Percentiles rank a stretch among this genome's conserved stretches.
phyloP scores from a whole-genome alignment of 1,284 basidiomycete genomes.

The Mycocalia duriaeana region DNA sequence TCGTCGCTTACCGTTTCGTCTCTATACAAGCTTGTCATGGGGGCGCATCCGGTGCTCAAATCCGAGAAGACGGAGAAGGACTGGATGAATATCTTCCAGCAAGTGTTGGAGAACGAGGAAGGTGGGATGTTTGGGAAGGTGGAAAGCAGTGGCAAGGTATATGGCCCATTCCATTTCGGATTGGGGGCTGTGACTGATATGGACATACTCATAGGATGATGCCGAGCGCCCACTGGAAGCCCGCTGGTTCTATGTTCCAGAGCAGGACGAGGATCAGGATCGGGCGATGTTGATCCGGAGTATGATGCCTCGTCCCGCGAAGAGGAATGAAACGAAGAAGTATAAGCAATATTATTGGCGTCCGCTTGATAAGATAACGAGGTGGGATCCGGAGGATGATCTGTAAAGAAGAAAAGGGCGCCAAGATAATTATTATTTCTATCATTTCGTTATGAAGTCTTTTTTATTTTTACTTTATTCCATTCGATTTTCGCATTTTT shows the following conservation, averaged over 20 bases:
- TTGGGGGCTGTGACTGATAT: neutral
- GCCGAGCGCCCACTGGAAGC: conserved; percentile 50
- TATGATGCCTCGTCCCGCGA: conserved; percentile 70
- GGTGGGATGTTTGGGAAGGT: conserved; percentile 69
- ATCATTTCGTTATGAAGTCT: too few species aligned
- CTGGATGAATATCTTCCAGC: conserved; percentile 45
- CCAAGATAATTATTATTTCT: too few species aligned
- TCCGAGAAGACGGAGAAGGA: conserved; percentile 37
- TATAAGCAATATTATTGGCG: conserved; percentile 79
- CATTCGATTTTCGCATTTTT: too few species aligned
- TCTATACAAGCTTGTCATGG: conserved; percentile 47
- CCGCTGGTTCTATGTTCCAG: conserved; percentile 75
- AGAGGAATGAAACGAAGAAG: conserved; percentile 70
- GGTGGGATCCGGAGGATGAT: conserved; percentile 61
- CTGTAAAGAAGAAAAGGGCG: conserved; percentile 21
- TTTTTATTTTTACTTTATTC: too few species aligned
- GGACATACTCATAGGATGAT: conserved; percentile 40
- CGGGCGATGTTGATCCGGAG: conserved; percentile 58
- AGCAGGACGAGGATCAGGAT: conserved; percentile 63
- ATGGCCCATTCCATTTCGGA: conserved; percentile 13
- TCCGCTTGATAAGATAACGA: conserved; percentile 57
- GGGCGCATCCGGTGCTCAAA: conserved; percentile 48
- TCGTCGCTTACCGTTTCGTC: conserved; percentile 56
- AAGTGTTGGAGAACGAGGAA: conserved; percentile 47
- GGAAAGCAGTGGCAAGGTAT: conserved; percentile 54